Percentiles rank a stretch among this genome's conserved stretches.
These are phyloP conservation scores for Leccinum subgranulosum DNA, from an alignment of 768 basidiomycete genomes.

Conservation along the genomic window DNA sequence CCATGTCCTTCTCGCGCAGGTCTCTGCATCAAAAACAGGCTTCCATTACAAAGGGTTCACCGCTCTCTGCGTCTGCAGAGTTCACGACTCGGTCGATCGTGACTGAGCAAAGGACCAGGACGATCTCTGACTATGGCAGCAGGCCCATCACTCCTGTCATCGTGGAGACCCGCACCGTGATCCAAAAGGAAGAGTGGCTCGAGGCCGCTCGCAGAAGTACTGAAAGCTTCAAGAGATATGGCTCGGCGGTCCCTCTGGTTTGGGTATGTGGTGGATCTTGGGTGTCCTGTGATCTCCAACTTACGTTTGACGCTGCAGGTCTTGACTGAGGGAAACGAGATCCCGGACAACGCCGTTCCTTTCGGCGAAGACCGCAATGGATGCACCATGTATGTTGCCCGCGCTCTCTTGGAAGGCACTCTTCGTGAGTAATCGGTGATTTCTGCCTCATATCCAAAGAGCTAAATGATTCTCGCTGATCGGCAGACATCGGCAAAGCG, in stretches of 20 bases:
- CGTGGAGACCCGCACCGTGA: slow-evolving; percentile 10
- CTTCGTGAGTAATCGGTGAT: slow-evolving; percentile 23
- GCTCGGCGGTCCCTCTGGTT: slow-evolving; percentile 31
- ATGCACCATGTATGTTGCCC: slow-evolving; percentile 26
- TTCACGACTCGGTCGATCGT: background rate
- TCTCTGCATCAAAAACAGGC: slow-evolving; percentile 3
- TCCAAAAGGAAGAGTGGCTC: slow-evolving; percentile 30
- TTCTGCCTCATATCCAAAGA: background rate
- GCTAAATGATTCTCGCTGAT: background rate
- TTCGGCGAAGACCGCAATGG: slow-evolving; percentile 33
- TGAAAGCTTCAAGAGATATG: slow-evolving; percentile 24
- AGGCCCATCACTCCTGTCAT: slow-evolving; percentile 15
- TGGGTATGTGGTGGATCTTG: slow-evolving; percentile 20
- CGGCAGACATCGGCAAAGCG: slow-evolving; percentile 35
- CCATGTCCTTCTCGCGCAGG: slow-evolving; percentile 21
- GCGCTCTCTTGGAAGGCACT: slow-evolving; percentile 29
- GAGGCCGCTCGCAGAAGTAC: slow-evolving; percentile 29
- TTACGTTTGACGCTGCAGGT: slow-evolving; percentile 12
- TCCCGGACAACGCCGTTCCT: slow-evolving; percentile 34
- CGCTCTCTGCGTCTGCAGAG: slow-evolving; percentile 15
- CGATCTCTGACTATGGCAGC: slow-evolving; percentile 15
- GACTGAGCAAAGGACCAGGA: slow-evolving; percentile 15
- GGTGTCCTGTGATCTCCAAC: background rate
- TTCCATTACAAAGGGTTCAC: slow-evolving; percentile 8
- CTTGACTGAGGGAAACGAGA: slow-evolving; percentile 28